Evolutionary conservation across 805 yeast genomes (phyloP).

Genomic region (Komagataella kurtzmanii): DNA sequence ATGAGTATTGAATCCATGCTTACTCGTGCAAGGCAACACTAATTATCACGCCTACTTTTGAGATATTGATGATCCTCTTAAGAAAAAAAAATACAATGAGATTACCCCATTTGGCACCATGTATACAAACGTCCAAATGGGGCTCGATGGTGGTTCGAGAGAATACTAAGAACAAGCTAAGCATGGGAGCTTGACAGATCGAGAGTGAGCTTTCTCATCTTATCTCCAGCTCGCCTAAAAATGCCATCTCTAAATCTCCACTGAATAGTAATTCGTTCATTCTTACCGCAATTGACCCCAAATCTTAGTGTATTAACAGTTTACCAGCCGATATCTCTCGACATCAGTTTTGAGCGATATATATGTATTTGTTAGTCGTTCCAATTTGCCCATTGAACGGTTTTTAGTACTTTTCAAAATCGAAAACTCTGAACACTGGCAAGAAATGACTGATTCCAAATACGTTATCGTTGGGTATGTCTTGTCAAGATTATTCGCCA

Average conservation of each 20-base stretch:
- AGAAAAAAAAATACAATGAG: background rate
- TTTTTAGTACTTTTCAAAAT: background rate
- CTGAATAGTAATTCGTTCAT: background rate
- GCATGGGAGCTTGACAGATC: background rate
- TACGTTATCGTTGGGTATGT: conserved; percentile 2
- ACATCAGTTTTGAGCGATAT: no score
- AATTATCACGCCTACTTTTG: background rate
- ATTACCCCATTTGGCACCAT: background rate
- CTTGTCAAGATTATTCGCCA: background rate
- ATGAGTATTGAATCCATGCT: conserved; percentile 5
- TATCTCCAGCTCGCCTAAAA: background rate
- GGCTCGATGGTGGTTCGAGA: background rate
- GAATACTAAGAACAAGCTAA: no score
- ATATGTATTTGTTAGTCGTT: no score
- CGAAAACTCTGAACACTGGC: background rate
- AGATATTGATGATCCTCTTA: background rate
- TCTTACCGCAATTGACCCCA: background rate
- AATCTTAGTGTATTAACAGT: background rate
- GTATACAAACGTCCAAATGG: background rate
- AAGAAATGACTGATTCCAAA: background rate
- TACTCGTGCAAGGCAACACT: background rate
- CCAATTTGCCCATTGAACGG: no score
- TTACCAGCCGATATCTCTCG: no score
- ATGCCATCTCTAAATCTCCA: background rate
- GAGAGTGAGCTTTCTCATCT: background rate